A percentile compares a stretch with the other conserved stretches of the same genome.
phyloP scores from a whole-genome alignment of 2,329 filamentous ascomycete genomes.

The Didymella pomorum region DNA sequence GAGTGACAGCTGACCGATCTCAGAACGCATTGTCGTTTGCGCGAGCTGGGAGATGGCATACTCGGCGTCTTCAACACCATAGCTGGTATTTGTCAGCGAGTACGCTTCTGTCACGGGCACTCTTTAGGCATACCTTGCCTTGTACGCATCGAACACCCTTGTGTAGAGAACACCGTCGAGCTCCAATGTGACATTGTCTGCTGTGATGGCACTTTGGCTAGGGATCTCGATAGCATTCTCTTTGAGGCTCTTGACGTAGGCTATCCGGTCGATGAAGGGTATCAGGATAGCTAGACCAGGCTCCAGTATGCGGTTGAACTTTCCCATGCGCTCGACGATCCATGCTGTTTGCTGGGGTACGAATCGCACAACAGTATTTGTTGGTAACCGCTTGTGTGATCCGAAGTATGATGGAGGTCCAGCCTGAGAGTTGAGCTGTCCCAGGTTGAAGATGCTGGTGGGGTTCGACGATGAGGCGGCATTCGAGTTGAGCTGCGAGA shows the following conservation, averaged over 20 bases:
- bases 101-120: not conserved
- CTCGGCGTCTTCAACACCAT: constrained; percentile 97
- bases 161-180: constrained; percentile 96
- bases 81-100: constrained; percentile 63
- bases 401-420: constrained; percentile 81
- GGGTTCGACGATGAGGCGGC: constrained; percentile 35
- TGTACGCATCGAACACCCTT: constrained; percentile 96
- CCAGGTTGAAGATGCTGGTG: constrained; percentile 41
- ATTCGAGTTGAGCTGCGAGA: constrained; percentile 43
- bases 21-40: constrained; percentile 98
- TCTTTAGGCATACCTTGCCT: constrained; percentile 74
- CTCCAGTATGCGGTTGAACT: constrained; percentile 91
- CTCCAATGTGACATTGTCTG: constrained; percentile 97
- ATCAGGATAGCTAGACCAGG: constrained; percentile 89
- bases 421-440: constrained; percentile 34
- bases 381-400: constrained; percentile 70
- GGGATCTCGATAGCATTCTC: constrained; percentile 96
- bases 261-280: constrained; percentile 92
- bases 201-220: constrained; percentile 96
- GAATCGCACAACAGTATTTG: constrained; percentile 94
- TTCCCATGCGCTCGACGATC: constrained; percentile 99
- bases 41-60: constrained; percentile 98
- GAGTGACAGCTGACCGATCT: constrained; percentile 94
- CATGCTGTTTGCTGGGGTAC: constrained; percentile 99
- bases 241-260: constrained; percentile 97